phyloP scores from a whole-genome alignment of 2,329 filamentous ascomycete species.

The Phoma sp. region DNA sequence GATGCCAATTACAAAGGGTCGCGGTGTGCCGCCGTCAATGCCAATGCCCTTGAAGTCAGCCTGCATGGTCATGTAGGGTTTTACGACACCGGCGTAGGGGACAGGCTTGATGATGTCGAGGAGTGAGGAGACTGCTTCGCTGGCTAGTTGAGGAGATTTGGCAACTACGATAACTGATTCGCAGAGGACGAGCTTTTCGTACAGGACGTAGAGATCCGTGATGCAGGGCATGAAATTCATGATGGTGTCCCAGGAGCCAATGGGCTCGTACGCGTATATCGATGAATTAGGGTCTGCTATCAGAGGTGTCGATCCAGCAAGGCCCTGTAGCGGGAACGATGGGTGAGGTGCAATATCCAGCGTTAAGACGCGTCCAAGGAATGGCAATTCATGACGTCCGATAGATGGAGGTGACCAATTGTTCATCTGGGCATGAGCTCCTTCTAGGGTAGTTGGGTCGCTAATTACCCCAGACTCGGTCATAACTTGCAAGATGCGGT shows the following conservation, averaged over 20 bases:
- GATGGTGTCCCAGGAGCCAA: constrained; percentile 49
- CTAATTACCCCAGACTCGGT: constrained; percentile 48
- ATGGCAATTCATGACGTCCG: constrained; percentile 49
- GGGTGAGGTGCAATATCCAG: constrained; percentile 52
- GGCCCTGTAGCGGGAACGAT: constrained; percentile 51
- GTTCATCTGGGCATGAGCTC: constrained; percentile 47
- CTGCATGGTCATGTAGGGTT: constrained; percentile 55
- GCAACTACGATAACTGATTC: constrained; percentile 51
- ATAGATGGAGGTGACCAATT: constrained; percentile 48
- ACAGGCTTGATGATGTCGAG: constrained; percentile 51
- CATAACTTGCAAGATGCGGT: constrained; percentile 46
- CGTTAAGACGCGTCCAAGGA: constrained; percentile 47
- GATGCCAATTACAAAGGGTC: constrained; percentile 50
- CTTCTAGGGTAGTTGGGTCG: constrained; percentile 49
- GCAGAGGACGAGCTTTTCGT: constrained; percentile 51
- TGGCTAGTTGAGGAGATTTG: constrained; percentile 52
- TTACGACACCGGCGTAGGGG: constrained; percentile 50
- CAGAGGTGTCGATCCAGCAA: constrained; percentile 39
- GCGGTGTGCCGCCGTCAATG: constrained; percentile 49
- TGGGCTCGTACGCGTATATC: constrained; percentile 51
- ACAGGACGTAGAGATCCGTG: constrained; percentile 51
- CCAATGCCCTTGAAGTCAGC: constrained; percentile 51
- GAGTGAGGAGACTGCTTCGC: constrained; percentile 50
- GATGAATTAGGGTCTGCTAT: constrained; percentile 41
- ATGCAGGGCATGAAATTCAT: constrained; percentile 52